These are phyloP conservation scores for Ophiosphaerella herpotricha DNA, from an alignment of 2,329 filamentous ascomycete genomes.

Conservation along the genomic window DNA sequence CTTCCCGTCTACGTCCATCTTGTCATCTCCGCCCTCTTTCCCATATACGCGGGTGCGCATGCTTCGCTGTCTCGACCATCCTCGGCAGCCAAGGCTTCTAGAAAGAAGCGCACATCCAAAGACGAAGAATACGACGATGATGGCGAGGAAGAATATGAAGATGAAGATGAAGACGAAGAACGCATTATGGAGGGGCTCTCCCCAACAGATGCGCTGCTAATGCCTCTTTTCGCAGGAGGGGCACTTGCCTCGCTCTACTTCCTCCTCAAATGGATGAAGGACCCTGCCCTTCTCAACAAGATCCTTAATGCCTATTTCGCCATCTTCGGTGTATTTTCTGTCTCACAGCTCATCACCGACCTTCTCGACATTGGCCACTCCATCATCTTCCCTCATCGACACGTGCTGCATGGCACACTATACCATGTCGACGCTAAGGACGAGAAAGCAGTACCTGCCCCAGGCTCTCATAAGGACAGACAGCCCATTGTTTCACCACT, in stretches of 20 bases:
- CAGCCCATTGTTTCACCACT: slow-evolving; percentile 51
- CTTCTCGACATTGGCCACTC: slow-evolving; percentile 65
- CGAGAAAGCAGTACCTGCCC: slow-evolving; percentile 40
- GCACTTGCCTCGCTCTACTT: slow-evolving; percentile 80
- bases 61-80: slow-evolving; percentile 82
- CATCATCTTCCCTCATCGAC: slow-evolving; percentile 75
- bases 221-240: slow-evolving; percentile 76
- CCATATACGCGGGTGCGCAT: slow-evolving; percentile 84
- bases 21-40: slow-evolving; percentile 72
- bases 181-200: slow-evolving; percentile 70
- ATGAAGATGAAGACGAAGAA: slow-evolving; percentile 57
- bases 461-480: slow-evolving; percentile 27
- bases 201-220: slow-evolving; percentile 79
- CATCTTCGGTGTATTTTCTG: slow-evolving; percentile 74
- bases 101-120: slow-evolving; percentile 50
- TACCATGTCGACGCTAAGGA: slow-evolving; percentile 53
- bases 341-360: slow-evolving; percentile 76
- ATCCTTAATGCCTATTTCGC: slow-evolving; percentile 85
- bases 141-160: slow-evolving; percentile 58
- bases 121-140: slow-evolving; percentile 43
- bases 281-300: slow-evolving; percentile 80
- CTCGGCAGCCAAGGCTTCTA: slow-evolving; percentile 70
- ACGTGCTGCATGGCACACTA: slow-evolving; percentile 57
- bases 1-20: slow-evolving; percentile 65
- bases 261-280: slow-evolving; percentile 84